Evolutionary conservation across 1,284 basidiomycete genomes (phyloP).

Genomic region (Leccinum pachyderme): DNA sequence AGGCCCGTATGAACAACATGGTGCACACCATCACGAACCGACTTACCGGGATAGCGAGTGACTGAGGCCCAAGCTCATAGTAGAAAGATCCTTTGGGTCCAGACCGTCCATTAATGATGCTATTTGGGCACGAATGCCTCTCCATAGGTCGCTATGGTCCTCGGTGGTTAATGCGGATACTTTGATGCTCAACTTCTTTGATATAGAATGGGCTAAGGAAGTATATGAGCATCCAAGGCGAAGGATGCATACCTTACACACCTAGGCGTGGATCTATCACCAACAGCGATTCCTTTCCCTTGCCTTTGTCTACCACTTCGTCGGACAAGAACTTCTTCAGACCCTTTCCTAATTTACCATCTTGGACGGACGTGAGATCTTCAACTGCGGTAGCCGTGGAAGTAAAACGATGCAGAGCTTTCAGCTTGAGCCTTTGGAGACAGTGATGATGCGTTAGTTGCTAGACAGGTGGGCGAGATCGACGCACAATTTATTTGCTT

Average conservation of each 20-base stretch:
- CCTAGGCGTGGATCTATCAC: conserved; percentile 92
- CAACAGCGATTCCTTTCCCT: conserved; percentile 84
- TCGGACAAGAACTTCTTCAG: conserved; percentile 93
- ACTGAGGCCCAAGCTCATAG: conserved; percentile 96
- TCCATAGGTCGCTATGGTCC: conserved; percentile 78
- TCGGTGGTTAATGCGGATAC: conserved; percentile 53
- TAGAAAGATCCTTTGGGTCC: conserved; percentile 94
- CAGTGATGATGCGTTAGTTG: conserved; percentile 1
- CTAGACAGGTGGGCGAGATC: conserved; percentile 2
- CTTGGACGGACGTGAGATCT: conserved; percentile 91
- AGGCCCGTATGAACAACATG: conserved; percentile 12
- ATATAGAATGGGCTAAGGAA: conserved; percentile 73
- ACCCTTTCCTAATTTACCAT: conserved; percentile 90
- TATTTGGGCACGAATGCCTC: conserved; percentile 92
- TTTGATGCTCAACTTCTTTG: conserved; percentile 92
- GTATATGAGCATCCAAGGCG: conserved; percentile 6
- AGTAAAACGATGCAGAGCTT: conserved; percentile 94
- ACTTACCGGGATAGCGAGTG: conserved; percentile 88
- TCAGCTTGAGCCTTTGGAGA: conserved; percentile 79
- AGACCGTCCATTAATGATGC: conserved; percentile 84
- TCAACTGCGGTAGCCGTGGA: conserved; percentile 99
- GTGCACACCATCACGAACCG: conserved; percentile 4
- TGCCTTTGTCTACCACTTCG: conserved; percentile 84
- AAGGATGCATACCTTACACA: conserved; percentile 39
- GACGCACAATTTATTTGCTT: conserved; percentile 87